Base-by-base conservation (phyloP, 352 stramenopile species). In the Pythium folliculosum region DNA sequence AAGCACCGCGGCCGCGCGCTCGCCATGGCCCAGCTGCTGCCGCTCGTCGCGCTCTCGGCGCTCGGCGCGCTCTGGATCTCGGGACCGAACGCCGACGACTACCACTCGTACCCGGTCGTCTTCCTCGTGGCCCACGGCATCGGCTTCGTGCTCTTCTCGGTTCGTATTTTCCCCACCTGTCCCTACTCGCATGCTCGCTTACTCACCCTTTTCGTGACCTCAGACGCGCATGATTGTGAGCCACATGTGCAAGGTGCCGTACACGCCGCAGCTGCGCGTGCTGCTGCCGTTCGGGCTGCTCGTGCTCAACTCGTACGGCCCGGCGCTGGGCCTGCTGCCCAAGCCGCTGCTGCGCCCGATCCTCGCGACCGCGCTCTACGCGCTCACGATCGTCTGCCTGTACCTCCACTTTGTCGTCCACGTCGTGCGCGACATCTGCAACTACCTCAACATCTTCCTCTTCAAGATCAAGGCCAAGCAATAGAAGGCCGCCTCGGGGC, bases 231-330 rank as follows among this genome's bases (percentile, higher is more conserved):
- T 96, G 88, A 96, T 94, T 69, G 77, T 90, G 56, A 92, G 84
- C 75, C 88, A 96, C 78, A 96, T 96, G 88, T 96, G 86, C 75
- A 96, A 96, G 75, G 82, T 96, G 25, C 84, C 86, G 51, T 96
- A 90, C 69, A 85, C 86, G 44, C 82, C 80, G 32, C 88, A 96
- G 69, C 71, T 93, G 13, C 88, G 85, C 43, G 84, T 96, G 38
- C 82, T 96, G 60, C 78, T 96, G 2, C 88, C 88, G 21, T 87
- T 92, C 58, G 81, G 76, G 0, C 72, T 92, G 45, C 76, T 94
- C 43, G 82, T 93, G 40, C 77, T 91, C 48, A 94, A 91, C 68
- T 76, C 82, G 47, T 92, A 92, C 71, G 82, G 72, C 9, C 76
- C 84, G 3, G 21, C 58, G 50, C 43, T 89, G 16, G 82, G 77